Percentiles rank a stretch among this genome's conserved stretches.
These are phyloP conservation scores for Irpex sp. DNA, from an alignment of 1,284 basidiomycete species.

Conservation along the genomic window DNA sequence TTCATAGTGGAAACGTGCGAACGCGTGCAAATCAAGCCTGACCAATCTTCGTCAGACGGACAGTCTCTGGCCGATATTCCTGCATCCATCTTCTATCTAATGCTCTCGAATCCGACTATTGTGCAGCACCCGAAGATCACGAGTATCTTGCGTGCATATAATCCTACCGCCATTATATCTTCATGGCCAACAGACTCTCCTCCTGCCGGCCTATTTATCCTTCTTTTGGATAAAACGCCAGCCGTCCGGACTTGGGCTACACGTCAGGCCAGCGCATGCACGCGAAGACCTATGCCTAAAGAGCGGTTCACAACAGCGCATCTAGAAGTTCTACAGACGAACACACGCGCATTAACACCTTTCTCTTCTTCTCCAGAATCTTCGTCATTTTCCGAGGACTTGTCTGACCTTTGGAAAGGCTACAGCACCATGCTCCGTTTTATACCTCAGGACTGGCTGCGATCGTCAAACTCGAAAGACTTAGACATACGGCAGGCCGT, in stretches of 20 bases:
- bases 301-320: slow-evolving; percentile 47
- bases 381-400: slow-evolving; percentile 35
- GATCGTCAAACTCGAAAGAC: slow-evolving; percentile 31
- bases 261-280: slow-evolving; percentile 38
- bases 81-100: slow-evolving; percentile 57
- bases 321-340: slow-evolving; percentile 36
- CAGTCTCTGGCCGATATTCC: slow-evolving; percentile 38
- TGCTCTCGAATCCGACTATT: slow-evolving; percentile 62
- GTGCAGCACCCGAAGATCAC: slow-evolving; percentile 51
- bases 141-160: slow-evolving; percentile 37
- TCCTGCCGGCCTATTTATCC: slow-evolving; percentile 56
- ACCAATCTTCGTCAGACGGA: slow-evolving; percentile 9
- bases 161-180: slow-evolving; percentile 33
- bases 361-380: slow-evolving; percentile 17
- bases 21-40: slow-evolving; percentile 30
- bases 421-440: slow-evolving; percentile 47
- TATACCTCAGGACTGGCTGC: slow-evolving; percentile 45
- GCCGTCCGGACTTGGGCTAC: slow-evolving; percentile 59
- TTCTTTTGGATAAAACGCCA: slow-evolving; percentile 48
- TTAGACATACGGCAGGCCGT: slow-evolving; percentile 49
- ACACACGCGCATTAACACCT: slow-evolving; percentile 26
- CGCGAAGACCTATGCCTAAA: slow-evolving; percentile 41
- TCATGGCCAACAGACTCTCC: slow-evolving; percentile 53
- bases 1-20: slow-evolving; percentile 44
- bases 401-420: slow-evolving; percentile 50